phyloP scores from a whole-genome alignment of 2,329 filamentous ascomycete species.

The Xylariaceae sp. region DNA sequence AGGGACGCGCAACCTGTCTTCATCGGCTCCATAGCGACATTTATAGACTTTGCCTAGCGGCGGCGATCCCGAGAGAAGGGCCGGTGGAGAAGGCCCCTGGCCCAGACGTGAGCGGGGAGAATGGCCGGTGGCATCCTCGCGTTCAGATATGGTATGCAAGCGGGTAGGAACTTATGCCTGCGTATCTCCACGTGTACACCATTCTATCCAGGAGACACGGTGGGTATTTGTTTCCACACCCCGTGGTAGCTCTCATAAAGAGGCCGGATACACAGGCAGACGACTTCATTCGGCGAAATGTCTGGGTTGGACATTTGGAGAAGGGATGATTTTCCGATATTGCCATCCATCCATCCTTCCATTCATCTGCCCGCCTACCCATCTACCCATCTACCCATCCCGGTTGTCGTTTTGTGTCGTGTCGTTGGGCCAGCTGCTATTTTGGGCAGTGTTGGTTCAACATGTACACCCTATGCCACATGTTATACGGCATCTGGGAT shows the following conservation, averaged over 20 bases:
- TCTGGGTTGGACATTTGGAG: slow-evolving; percentile 14
- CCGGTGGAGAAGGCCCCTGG: neutral
- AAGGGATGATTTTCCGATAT: slow-evolving; percentile 9
- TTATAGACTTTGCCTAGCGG: neutral
- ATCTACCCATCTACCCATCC: neutral
- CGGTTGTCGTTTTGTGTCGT: neutral
- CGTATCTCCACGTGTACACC: neutral
- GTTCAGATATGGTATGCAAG: neutral
- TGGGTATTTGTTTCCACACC: neutral
- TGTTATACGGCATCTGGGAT: slow-evolving; percentile 13
- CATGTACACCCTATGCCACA: neutral
- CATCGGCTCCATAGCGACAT: slow-evolving; percentile 1
- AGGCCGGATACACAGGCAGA: neutral
- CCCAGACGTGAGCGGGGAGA: neutral
- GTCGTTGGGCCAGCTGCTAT: slow-evolving; percentile 7
- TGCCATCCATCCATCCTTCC: slow-evolving; percentile 1
- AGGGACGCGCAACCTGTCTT: neutral
- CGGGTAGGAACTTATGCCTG: neutral
- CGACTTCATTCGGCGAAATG: neutral
- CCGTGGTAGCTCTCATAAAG: neutral
- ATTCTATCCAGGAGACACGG: neutral
- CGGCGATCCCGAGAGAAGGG: slow-evolving; percentile 2
- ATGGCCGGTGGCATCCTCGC: neutral
- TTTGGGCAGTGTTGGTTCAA: slow-evolving; percentile 16
- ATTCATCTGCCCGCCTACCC: too few species aligned